Evolutionary conservation across 129 eudicot genomes (phyloP), one percentile per base, ranked within the genome.

Genomic region (Tagetes erecta): DNA sequence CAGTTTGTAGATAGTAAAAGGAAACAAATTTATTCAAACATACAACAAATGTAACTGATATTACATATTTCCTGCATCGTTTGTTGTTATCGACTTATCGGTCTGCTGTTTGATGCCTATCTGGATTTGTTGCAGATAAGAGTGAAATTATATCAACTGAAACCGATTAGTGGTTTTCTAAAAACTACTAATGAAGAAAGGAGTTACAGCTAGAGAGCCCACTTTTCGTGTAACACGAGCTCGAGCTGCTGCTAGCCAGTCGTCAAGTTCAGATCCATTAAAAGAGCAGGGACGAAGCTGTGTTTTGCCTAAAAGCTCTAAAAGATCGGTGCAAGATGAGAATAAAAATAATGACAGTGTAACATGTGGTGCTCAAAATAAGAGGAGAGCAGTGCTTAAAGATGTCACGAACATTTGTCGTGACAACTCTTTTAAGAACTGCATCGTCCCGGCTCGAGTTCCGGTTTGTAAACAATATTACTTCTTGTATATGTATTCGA

Each of bases 161-260:
- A 68, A 70, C 67, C 71, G 65, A 75, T 58, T 51, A 27, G 78
- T 67, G 76, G 73, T 68, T 82, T 63, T 80, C 42, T 30, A 3
- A 53, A 57, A 76, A 33, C 27, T 72, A 76, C 47, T 75, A 41
- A 84, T 75, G 87, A 89, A 64, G 65, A 68, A 62, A 71, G 78
- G 63, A 39, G 64, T 80, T 76, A 50, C 51, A 39, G 65, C 39
- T 65, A 83, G 58, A 41, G 86, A 72, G 76, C 80, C 88, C 27
- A 67, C 71, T 65, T 77, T 67, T 70, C 90, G 92, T 30, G 77
- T 86, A 44, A 89, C 96, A 72, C 71, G 96, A 75, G 86, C 96
- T 75, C 85, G 85, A 55, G 88, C 88, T 59, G 91, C 90, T 58
- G 83, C 81, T 4, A 68, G 60, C 45, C 82, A 76, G 69, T 67